Base-by-base conservation (phyloP, 23 red algal species). In the Gracilaria domingensis region DNA sequence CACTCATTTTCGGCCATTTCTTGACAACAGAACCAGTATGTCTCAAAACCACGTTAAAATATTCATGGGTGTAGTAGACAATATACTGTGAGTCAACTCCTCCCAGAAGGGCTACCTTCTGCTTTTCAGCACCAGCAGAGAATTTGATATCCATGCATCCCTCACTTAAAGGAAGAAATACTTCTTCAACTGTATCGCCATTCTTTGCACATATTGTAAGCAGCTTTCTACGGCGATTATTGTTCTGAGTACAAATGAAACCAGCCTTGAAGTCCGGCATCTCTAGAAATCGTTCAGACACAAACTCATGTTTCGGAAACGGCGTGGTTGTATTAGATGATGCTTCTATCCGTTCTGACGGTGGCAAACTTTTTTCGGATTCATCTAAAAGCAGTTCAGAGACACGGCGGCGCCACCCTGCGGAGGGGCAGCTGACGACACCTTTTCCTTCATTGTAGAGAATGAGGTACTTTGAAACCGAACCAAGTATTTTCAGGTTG, bases 271-370 rank as follows among this genome's bases (percentile, higher is more conserved):
- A 77, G 26, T 50, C 24, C 12, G 72, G 72, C 45, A 77, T 26
- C 50, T 77, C 72, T 50, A 77, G 72, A 77, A 77, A 77, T 25
- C 72, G 26, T 34, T 48, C 42, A 14, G 72, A 14, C 1, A 77
- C 72, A 50, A 51, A 77, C 39, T 48, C 40, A 7, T 51, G 39
- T 51, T 1, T 33, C n/a, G 72, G 72, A 30, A 49, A 49, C 2
- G 39, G 28, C 50, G 23, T 4, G 42, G 23, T 51, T 51, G 50
- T 34, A 25, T 23, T n/a, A 0, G 20, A 77, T 25, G 40, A 30
- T 51, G 72, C 38, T 25, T 48, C 72, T 49, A n/a, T 18, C 20
- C 7, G 34, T 4, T 40, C 34, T 74, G 34, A 1, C 0, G 34
- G n/a, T 6, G 5, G 12, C 8, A 42, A 42, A 12, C 20, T 51